These are phyloP conservation scores for Aureoboletus auriporus DNA, from an alignment of 768 basidiomycete genomes.

Conservation along the genomic window DNA sequence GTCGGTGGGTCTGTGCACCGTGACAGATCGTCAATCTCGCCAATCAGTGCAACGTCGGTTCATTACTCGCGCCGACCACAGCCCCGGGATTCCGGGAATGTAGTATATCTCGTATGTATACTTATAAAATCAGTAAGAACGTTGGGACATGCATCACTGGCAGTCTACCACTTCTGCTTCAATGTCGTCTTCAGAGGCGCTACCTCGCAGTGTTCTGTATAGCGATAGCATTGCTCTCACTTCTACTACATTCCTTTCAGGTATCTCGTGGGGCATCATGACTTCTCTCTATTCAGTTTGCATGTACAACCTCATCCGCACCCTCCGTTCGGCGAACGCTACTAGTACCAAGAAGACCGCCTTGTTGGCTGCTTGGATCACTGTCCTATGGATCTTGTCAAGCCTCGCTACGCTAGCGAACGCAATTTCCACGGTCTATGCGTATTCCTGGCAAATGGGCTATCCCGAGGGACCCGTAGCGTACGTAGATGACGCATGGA, in stretches of 20 bases:
- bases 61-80: too few relatives aligned
- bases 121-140: too few relatives aligned
- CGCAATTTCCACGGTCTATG: not conserved
- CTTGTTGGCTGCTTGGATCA: not conserved
- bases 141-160: too few relatives aligned
- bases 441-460: not conserved
- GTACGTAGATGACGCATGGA: not conserved
- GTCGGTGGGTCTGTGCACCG: too few relatives aligned
- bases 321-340: not conserved
- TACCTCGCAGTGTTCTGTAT: not conserved
- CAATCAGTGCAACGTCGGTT: too few relatives aligned
- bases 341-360: not conserved
- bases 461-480: not conserved
- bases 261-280: not conserved
- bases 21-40: too few relatives aligned
- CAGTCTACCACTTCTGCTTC: not conserved
- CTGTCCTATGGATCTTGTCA: not conserved
- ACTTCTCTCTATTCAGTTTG: too few relatives aligned
- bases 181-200: not conserved
- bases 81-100: too few relatives aligned
- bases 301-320: not conserved
- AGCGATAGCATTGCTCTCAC: not conserved
- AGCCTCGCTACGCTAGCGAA: not conserved
- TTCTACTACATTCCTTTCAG: not conserved
- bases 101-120: too few relatives aligned